Evolutionary conservation across 139 green algal genomes (phyloP).

Genomic region (Chlorella sp.): DNA sequence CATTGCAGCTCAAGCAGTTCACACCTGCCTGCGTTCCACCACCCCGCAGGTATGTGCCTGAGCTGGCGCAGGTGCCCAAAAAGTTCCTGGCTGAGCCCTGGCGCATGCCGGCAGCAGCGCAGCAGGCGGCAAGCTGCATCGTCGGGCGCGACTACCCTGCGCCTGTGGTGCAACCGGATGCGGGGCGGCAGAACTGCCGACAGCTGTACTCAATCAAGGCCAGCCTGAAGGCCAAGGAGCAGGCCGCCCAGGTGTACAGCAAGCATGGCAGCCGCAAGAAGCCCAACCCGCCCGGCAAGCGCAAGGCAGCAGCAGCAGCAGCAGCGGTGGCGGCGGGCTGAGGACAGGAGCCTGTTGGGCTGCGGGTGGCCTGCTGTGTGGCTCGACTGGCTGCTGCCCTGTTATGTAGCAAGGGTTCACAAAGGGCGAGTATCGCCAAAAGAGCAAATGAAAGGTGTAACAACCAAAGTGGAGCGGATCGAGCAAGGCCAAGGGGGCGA

Average conservation of each 20-base stretch:
- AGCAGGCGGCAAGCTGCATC: background rate
- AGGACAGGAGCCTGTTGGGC: background rate
- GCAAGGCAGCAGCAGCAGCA: background rate
- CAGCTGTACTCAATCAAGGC: constrained; percentile 14
- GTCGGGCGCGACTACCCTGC: background rate
- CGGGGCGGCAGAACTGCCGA: background rate
- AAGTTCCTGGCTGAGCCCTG: constrained; percentile 1
- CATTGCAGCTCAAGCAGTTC: too few species aligned
- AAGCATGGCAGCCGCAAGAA: constrained; percentile 19
- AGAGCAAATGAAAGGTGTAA: background rate
- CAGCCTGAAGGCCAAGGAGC: constrained; percentile 10
- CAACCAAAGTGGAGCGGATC: background rate
- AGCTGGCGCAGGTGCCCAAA: constrained; percentile 4
- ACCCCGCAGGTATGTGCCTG: background rate
- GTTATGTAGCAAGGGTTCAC: background rate
- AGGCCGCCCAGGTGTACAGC: constrained; percentile 14
- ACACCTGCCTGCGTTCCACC: background rate
- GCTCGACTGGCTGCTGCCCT: background rate
- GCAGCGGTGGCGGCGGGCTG: background rate
- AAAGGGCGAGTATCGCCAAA: background rate
- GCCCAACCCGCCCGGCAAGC: background rate
- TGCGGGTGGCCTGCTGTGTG: background rate
- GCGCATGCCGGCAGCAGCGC: constrained; percentile 5
- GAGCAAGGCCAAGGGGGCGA: background rate
- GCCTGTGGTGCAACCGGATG: background rate